phyloP scores from a whole-genome alignment of 2,329 filamentous ascomycete genomes.

The Fusarium annulatum region DNA sequence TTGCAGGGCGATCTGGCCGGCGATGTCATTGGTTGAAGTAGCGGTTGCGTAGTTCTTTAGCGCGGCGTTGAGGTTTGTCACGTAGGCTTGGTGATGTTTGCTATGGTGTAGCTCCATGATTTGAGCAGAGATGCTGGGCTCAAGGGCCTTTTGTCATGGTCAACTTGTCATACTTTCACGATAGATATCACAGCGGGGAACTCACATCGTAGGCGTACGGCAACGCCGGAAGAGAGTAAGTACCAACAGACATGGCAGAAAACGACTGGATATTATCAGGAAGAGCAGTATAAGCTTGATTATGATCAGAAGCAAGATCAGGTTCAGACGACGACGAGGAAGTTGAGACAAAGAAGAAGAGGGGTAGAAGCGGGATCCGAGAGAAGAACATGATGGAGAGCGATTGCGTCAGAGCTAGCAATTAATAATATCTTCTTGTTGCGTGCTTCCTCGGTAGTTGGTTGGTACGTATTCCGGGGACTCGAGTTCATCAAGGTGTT shows the following conservation, averaged over 20 bases:
- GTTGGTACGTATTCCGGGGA: conserved; percentile 5
- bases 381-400: conserved; percentile 18
- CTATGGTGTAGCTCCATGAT: conserved; percentile 86
- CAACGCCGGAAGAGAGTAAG: conserved; percentile 71
- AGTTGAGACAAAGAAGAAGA: conserved; percentile 23
- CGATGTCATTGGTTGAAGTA: conserved; percentile 66
- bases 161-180: neutral
- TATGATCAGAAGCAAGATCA: conserved; percentile 1
- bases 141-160: conserved; percentile 65
- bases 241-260: conserved; percentile 51
- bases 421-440: conserved; percentile 8
- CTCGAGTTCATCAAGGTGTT: conserved; percentile 34
- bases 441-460: neutral
- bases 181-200: conserved; percentile 2
- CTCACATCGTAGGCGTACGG: conserved; percentile 78
- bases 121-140: conserved; percentile 78
- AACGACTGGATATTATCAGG: neutral
- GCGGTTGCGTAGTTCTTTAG: conserved; percentile 70
- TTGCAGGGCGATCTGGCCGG: conserved; percentile 74
- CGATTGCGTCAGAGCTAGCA: conserved; percentile 34
- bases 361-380: conserved; percentile 29
- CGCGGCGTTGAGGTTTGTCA: conserved; percentile 78
- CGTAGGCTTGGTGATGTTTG: conserved; percentile 84
- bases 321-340: conserved; percentile 6
- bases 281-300: neutral